Evolutionary conservation across 805 yeast species (phyloP), one percentile per base, ranked within the genome.

Genomic region (Yamadazyma philogaea): DNA sequence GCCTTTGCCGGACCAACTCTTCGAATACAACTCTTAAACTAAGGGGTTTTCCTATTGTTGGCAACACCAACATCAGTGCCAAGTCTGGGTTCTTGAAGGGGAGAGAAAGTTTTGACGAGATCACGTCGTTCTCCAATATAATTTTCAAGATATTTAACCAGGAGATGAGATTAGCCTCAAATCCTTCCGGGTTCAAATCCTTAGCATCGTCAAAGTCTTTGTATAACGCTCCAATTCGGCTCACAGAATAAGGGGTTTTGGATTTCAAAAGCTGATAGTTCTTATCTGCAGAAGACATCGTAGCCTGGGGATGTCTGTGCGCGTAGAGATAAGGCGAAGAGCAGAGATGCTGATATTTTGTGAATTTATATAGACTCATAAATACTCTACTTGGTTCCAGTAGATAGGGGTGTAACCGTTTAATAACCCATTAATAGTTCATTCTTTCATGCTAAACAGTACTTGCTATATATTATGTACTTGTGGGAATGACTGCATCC

Each of bases 121-220:
- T 20, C 11, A 31, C 27, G 11, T 47, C 49, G 6, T 52, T 28
- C 15, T 46, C 45, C 24, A 64, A 48, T 19, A 66, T 37, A 4
- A 28, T 24, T 31, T 42, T 28, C 17, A 49, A 37, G 7, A 49
- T 46, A 22, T 32, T 27, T 2, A 31, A 19, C 75, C 75, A 70
- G 2, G 75, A 72, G 1, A 51, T 49, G n/a, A 68, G 46, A 41
- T 70, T 70, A 19, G 75, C 75, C 7, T 66, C 66, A 42, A 49
- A 70, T 2, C 75, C 75, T 39, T 69, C 74, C 0, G 69, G 68
- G 50, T 70, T 70, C 40, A 66, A 46, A 6, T 55, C 56, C 37
- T 57, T 56, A 10, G 57, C 55, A 6, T 50, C 51, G 2, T 47
- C 47, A 45, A 68, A 70, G 48, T 70, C 58, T 8, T 68, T 60